Base-by-base conservation (phyloP, 805 yeast genomes). In the Suhomyces faveliae region DNA sequence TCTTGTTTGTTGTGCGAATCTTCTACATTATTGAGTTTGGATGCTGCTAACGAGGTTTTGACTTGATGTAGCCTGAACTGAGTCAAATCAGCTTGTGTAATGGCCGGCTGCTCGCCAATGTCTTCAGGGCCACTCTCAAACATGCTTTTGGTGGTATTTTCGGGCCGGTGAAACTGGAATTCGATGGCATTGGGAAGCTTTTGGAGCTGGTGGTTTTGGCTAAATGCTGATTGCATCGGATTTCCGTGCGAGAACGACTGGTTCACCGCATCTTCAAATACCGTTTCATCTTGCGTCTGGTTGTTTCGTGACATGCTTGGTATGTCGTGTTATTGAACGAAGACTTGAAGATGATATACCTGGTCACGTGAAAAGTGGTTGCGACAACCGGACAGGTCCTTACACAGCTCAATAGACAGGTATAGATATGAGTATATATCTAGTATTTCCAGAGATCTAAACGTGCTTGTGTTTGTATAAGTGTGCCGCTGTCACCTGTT, bases 211-310 rank as follows among this genome's bases (percentile, higher is more conserved):
- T 38, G 45, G 4, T 40, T 12, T 5, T 19, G 38, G 25, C 21
- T 21, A n/a, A 35, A 40, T 13, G 11, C n/a, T 1, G 44, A 41
- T 2, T 17, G 21, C 11, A 20, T 5, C 10, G 25, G 11, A 8
- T 21, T 24, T 29, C 35, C 33, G 21, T 45, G 39, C 13, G 47
- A 24, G 35, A 49, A 46, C 10, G 49, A 46, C 22, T 46, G 39
- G 45, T 49, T 46, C 21, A 49, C 13, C 4, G 56, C 56, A 39
- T 53, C 56, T 21, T 53, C 56, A 35, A 48, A 53, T 19, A 53
- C 49, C 25, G 54, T 48, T 5, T 50, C 49, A 33, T 50, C 46
- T 22, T 40, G 33, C 17, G 43, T 40, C 10, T 40, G 30, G 30
- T 24, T 23, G 30, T 10, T 33, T 33, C 21, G 37, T 15, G 21